Conservation (phyloP, 2,329 filamentous ascomycete genomes). For the Fusarium nanum region DNA sequence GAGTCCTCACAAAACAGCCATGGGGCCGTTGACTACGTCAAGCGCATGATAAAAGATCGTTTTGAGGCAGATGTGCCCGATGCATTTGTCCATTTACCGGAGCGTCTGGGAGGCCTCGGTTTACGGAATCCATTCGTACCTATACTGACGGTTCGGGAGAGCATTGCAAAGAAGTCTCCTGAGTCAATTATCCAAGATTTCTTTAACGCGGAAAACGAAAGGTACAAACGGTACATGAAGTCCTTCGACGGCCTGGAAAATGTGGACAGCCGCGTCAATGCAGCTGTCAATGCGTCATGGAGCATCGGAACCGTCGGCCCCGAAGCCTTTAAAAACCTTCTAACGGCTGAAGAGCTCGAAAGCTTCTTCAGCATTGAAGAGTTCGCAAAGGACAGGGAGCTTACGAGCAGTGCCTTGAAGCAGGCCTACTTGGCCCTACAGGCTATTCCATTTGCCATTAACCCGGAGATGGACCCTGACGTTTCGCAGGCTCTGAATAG, state of each 20-base stretch:
- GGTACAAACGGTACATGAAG: background rate
- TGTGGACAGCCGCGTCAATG: background rate
- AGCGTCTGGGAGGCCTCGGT: background rate
- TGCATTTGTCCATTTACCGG: background rate
- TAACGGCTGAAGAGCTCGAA: background rate
- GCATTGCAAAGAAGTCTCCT: background rate
- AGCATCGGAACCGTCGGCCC: background rate
- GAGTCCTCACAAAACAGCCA: background rate
- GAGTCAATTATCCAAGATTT: background rate
- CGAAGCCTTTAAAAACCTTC: background rate
- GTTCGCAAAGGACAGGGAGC: background rate
- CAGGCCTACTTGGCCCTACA: background rate
- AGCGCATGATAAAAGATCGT: background rate
- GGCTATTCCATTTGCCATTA: background rate
- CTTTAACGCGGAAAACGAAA: accelerated
- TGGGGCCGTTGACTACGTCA: background rate
- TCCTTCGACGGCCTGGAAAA: background rate
- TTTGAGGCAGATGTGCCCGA: background rate
- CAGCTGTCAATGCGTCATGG: background rate
- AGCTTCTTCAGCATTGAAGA: background rate
- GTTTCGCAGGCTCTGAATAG: background rate
- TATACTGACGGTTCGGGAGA: background rate
- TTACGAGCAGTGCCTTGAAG: background rate
- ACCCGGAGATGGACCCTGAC: background rate
- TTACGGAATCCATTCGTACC: background rate